These are phyloP conservation scores for Penicillium ochrochloron DNA, from an alignment of 495 filamentous ascomycete species.

Conservation along the genomic window DNA sequence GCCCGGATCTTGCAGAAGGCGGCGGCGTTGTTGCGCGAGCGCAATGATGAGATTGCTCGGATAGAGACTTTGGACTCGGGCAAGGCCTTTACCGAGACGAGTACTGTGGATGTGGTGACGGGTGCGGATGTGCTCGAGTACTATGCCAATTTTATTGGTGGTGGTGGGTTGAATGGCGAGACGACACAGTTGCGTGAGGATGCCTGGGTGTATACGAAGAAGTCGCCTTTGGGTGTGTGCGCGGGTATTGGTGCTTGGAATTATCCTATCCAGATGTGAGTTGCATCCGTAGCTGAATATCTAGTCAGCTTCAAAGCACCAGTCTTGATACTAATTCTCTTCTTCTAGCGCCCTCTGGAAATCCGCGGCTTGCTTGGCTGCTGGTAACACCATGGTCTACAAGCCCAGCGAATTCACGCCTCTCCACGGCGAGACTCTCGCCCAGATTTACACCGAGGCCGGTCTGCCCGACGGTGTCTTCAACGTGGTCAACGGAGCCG, in stretches of 20 bases:
- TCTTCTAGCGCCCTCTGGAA: conserved; percentile 73
- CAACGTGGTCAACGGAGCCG: conserved; percentile 77
- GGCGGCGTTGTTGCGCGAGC: conserved; percentile 64
- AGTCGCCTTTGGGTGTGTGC: conserved; percentile 76
- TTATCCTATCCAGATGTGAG: conserved; percentile 80
- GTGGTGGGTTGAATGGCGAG: conserved; percentile 71
- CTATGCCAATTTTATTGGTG: conserved; percentile 72
- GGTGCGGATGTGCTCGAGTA: conserved; percentile 80
- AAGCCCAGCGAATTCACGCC: conserved; percentile 84
- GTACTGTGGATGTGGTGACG: conserved; percentile 73
- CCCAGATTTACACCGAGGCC: conserved; percentile 71
- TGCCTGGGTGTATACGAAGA: conserved; percentile 76
- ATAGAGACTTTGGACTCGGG: conserved; percentile 76
- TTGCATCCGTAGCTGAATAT: not conserved
- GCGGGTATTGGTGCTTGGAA: conserved; percentile 85
- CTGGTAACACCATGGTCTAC: conserved; percentile 87
- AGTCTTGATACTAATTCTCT: not conserved
- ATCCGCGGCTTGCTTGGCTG: conserved; percentile 77
- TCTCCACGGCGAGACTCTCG: conserved; percentile 69
- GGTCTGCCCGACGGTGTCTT: conserved; percentile 80
- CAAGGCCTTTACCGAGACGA: conserved; percentile 75
- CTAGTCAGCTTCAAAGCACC: not conserved
- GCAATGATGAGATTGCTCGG: conserved; percentile 71
- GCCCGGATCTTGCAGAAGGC: conserved; percentile 73
- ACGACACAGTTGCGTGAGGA: conserved; percentile 68